These are phyloP conservation scores for Agarophyton chilense DNA, from an alignment of 23 red algal genomes.

Conservation along the genomic window DNA sequence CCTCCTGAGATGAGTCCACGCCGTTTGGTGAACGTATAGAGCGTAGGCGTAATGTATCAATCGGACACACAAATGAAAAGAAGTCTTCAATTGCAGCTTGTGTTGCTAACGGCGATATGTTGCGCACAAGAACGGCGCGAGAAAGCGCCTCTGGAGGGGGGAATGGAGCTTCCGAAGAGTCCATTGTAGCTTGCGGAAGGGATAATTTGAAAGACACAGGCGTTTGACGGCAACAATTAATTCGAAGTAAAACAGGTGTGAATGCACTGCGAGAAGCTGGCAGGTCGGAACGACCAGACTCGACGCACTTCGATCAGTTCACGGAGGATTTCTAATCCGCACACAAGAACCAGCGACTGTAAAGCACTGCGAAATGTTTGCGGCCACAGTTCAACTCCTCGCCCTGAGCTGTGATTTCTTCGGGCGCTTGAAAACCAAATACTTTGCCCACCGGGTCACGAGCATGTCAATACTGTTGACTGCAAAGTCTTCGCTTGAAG, in stretches of 20 bases:
- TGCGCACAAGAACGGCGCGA: constrained; percentile 62
- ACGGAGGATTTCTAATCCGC: not conserved
- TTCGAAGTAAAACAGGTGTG: not conserved
- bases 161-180: not conserved
- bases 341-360: not conserved
- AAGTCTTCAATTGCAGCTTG: constrained; percentile 71
- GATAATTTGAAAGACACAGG: not conserved
- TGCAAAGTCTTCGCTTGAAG: not conserved
- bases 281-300: too few relatives aligned
- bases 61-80: constrained; percentile 65
- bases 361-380: not conserved
- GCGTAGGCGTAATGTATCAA: constrained; percentile 49
- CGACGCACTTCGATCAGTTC: not conserved
- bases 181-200: not conserved
- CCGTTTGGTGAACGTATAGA: constrained; percentile 22
- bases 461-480: not conserved
- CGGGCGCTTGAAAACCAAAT: not conserved
- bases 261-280: too few relatives aligned
- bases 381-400: not conserved
- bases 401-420: not conserved
- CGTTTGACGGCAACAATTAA: not conserved
- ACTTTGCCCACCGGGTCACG: not conserved
- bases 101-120: constrained; percentile 49
- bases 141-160: constrained; percentile 42
- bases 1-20: constrained; percentile 17